These are phyloP conservation scores for Candida sanyaensis DNA, from an alignment of 1,139 yeast species.

Conservation along the genomic window DNA sequence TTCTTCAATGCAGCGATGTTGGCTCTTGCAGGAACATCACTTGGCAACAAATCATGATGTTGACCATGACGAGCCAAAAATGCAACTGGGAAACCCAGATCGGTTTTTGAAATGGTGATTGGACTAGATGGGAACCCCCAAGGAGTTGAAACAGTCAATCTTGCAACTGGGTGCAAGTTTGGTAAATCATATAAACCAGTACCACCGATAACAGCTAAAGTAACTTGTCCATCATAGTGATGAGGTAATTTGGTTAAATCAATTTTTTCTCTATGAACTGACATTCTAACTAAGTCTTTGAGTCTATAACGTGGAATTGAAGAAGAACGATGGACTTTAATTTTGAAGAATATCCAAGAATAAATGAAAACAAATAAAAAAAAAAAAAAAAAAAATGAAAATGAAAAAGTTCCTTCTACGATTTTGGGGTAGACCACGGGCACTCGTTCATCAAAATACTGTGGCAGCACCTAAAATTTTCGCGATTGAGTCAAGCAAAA, in stretches of 20 bases:
- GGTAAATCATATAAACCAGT: conserved; percentile 94
- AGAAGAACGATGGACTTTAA: background rate
- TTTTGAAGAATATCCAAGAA: background rate
- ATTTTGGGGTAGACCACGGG: too few relatives aligned
- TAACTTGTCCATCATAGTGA: conserved; percentile 48
- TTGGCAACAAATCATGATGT: conserved; percentile 85
- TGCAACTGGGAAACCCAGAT: conserved; percentile 82
- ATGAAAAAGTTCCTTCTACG: background rate
- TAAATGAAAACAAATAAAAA: background rate
- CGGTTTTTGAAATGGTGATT: conserved; percentile 80
- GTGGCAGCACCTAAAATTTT: too few relatives aligned
- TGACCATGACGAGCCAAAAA: conserved; percentile 94
- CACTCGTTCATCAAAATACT: too few relatives aligned
- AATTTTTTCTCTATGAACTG: conserved; percentile 37
- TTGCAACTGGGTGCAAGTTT: conserved; percentile 81
- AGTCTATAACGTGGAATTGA: background rate
- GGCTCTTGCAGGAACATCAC: conserved; percentile 91
- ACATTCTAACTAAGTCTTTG: conserved; percentile 23
- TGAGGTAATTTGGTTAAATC: conserved; percentile 36
- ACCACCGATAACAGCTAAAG: conserved; percentile 92
- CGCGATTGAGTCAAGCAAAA: too few relatives aligned
- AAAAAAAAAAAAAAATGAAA: too few relatives aligned
- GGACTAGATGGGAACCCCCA: conserved; percentile 98
- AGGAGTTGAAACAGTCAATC: conserved; percentile 80
- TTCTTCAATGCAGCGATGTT: conserved; percentile 93